Conservation (phyloP, 352 stramenopile species). For the Globisporangium echinulatum region DNA sequence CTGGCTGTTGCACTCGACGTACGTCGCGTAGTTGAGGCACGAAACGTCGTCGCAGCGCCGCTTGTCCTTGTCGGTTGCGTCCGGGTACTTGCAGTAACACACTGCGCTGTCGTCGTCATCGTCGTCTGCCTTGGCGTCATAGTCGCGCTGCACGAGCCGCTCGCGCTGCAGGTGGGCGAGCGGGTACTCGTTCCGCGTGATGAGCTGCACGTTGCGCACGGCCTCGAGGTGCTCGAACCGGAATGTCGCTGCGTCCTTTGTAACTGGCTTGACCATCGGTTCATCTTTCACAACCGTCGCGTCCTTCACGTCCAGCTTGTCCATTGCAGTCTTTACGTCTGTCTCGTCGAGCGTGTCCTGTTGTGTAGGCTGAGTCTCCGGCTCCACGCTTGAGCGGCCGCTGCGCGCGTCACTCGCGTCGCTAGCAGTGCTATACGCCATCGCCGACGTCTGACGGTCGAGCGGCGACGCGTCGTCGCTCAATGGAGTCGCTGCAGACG, state of each 20-base stretch:
- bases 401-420: no score
- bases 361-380: no score
- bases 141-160: slow-evolving; percentile 19
- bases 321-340: no score
- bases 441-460: no score
- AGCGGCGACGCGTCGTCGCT: no score
- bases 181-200: slow-evolving; percentile 69
- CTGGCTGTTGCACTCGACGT: slow-evolving; percentile 60
- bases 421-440: no score
- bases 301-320: no score
- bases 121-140: slow-evolving; percentile 17
- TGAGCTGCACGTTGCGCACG: slow-evolving; percentile 52
- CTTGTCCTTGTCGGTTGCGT: slow-evolving; percentile 28
- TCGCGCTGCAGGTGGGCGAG: slow-evolving; percentile 39
- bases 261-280: not conserved
- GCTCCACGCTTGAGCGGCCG: no score
- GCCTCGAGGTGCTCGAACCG: slow-evolving; percentile 59
- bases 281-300: no score
- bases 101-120: slow-evolving; percentile 44
- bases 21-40: slow-evolving; percentile 86
- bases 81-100: slow-evolving; percentile 56
- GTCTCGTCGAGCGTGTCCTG: no score
- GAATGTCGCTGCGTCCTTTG: not conserved
- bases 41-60: slow-evolving; percentile 76
- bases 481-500: no score